Evolutionary conservation across 139 green algal genomes (phyloP).

Genomic region (Chloropicon primus): DNA sequence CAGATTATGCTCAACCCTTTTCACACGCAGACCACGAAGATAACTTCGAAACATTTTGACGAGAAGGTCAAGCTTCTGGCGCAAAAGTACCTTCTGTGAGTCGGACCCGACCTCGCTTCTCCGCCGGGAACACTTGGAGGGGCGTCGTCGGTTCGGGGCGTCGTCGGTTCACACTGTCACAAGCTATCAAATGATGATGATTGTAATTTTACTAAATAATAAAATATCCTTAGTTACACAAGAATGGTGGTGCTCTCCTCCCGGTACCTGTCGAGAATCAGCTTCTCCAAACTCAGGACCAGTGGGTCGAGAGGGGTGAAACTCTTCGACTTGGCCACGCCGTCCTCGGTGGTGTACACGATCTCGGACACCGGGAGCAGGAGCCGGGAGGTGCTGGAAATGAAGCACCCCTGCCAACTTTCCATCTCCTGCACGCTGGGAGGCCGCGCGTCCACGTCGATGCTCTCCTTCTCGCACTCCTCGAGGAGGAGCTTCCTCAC

Average conservation of each 20-base stretch:
- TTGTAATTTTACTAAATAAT: too few species aligned
- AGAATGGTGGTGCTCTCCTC: neutral
- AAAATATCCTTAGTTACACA: neutral
- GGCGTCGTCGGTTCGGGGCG: too few species aligned
- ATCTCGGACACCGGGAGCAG: constrained; percentile 36
- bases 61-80: constrained; percentile 34
- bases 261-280: neutral
- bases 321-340: neutral
- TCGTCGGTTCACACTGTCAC: too few species aligned
- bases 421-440: constrained; percentile 24
- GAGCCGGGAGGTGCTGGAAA: constrained; percentile 41
- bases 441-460: constrained; percentile 25
- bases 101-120: too few species aligned
- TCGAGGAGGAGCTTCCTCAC: constrained; percentile 35
- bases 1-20: constrained; percentile 78
- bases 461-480: constrained; percentile 25
- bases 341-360: neutral
- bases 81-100: constrained; percentile 2
- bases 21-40: constrained; percentile 42
- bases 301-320: neutral
- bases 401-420: constrained; percentile 44
- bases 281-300: neutral
- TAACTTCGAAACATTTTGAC: constrained; percentile 56
- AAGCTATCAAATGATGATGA: too few species aligned
- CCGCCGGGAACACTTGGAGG: too few species aligned